Percentiles rank a stretch among this genome's conserved stretches.
phyloP scores from a whole-genome alignment of 1,284 basidiomycete genomes.

The Trichosporon faecale region DNA sequence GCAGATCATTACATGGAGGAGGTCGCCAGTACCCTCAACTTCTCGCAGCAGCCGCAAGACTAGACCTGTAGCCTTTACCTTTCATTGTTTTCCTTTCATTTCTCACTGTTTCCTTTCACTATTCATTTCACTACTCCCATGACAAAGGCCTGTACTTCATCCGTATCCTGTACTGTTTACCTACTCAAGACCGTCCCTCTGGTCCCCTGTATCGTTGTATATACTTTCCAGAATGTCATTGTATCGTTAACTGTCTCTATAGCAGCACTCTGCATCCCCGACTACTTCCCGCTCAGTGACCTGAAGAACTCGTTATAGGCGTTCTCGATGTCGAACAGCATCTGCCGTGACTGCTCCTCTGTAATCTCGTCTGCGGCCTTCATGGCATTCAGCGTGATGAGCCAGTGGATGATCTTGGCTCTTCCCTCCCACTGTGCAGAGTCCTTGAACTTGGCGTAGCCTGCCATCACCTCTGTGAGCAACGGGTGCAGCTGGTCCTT shows the following conservation, averaged over 20 bases:
- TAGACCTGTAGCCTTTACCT: not conserved
- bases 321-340: conserved; percentile 93
- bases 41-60: conserved; percentile 41
- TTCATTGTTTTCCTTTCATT: no score
- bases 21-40: conserved; percentile 21
- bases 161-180: no score
- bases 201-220: conserved; percentile 3
- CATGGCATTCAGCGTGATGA: conserved; percentile 95
- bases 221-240: not conserved
- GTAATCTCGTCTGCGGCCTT: conserved; percentile 94
- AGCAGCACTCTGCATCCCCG: no score
- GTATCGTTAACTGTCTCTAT: conserved; percentile 1
- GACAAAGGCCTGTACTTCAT: no score
- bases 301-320: conserved; percentile 96
- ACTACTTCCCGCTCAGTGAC: conserved; percentile 56
- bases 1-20: conserved; percentile 55
- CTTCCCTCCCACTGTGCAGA: conserved; percentile 92
- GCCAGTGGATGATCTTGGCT: conserved; percentile 89
- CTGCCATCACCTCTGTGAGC: conserved; percentile 87
- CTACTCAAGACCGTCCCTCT: no score
- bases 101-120: no score
- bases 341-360: conserved; percentile 89
- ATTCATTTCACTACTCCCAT: no score
- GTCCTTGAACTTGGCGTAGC: conserved; percentile 86
- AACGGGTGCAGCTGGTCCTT: conserved; percentile 97